phyloP scores from a whole-genome alignment of 306 rosid genomes.

The Clitoria ternatea region DNA sequence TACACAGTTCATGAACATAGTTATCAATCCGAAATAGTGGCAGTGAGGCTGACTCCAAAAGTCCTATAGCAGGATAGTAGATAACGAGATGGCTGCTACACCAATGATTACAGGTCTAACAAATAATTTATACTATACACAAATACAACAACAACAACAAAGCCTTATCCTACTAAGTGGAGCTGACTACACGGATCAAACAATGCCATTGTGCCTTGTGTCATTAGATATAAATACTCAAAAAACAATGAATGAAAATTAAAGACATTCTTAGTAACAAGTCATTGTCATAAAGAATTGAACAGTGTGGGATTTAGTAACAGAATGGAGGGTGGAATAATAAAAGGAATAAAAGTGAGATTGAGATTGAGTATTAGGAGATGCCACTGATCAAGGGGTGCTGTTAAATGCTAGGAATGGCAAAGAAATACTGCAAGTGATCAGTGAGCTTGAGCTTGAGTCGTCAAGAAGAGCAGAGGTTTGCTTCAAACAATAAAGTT shows the following conservation, averaged over 20 bases:
- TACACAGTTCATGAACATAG: not conserved
- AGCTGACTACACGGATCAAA: no score
- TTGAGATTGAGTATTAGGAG: not conserved
- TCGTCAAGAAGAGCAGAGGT: not conserved
- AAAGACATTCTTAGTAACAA: not conserved
- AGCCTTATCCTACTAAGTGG: no score
- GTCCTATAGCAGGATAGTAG: not conserved
- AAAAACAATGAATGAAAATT: not conserved
- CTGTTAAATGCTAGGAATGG: not conserved
- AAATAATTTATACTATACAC: not conserved
- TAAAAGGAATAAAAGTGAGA: not conserved
- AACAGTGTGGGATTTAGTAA: not conserved
- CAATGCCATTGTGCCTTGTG: no score
- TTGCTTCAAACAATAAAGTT: not conserved
- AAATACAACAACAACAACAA: no score
- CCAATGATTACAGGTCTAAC: not conserved
- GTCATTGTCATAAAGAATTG: not conserved
- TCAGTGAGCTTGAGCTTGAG: not conserved
- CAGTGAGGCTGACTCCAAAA: not conserved
- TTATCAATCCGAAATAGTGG: not conserved
- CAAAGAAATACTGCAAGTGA: not conserved
- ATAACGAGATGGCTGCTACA: not conserved
- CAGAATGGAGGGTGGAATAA: not conserved
- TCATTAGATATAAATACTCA: not conserved
- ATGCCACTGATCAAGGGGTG: not conserved